phyloP scores from a whole-genome alignment of 2,329 filamentous ascomycete genomes.

The Phyllosticta citribraziliensis region DNA sequence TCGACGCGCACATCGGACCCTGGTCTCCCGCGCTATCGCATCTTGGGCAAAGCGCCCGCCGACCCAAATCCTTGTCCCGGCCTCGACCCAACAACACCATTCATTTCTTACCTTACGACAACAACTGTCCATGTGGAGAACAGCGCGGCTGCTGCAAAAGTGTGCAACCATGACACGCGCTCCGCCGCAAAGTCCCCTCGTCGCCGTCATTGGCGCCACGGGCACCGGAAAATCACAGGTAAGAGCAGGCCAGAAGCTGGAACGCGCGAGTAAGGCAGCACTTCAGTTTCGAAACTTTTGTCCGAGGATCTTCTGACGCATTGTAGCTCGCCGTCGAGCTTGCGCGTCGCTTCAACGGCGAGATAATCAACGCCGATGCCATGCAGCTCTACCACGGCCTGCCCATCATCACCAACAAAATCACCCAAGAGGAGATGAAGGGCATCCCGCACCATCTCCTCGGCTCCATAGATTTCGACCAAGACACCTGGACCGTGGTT shows the following conservation, averaged over 20 bases:
- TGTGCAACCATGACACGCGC: not conserved
- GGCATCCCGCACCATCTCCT: conserved; percentile 83
- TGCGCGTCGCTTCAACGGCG: conserved; percentile 73
- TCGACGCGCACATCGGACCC: not conserved
- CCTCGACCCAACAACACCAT: not conserved
- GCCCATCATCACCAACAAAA: conserved; percentile 92
- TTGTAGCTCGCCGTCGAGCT: conserved; percentile 78
- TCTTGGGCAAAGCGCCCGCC: not conserved
- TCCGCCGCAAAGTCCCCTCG: conserved; percentile 44
- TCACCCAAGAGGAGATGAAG: conserved; percentile 61
- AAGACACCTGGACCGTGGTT: conserved; percentile 75
- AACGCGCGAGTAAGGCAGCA: not conserved
- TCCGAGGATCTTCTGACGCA: conserved; percentile 20
- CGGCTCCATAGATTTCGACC: conserved; percentile 62
- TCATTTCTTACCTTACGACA: not conserved
- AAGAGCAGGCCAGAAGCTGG: conserved; percentile 18
- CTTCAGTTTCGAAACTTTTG: not conserved
- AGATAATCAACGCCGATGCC: conserved; percentile 93
- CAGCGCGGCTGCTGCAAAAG: not conserved
- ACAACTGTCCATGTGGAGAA: conserved; percentile 2
- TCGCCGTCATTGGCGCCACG: conserved; percentile 80
- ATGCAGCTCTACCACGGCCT: conserved; percentile 95
- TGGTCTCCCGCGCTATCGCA: not conserved
- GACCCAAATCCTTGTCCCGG: not conserved
- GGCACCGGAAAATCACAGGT: conserved; percentile 92